phyloP scores from a whole-genome alignment of 176 grass and related monocot genomes.

The Triticum turgidum region DNA sequence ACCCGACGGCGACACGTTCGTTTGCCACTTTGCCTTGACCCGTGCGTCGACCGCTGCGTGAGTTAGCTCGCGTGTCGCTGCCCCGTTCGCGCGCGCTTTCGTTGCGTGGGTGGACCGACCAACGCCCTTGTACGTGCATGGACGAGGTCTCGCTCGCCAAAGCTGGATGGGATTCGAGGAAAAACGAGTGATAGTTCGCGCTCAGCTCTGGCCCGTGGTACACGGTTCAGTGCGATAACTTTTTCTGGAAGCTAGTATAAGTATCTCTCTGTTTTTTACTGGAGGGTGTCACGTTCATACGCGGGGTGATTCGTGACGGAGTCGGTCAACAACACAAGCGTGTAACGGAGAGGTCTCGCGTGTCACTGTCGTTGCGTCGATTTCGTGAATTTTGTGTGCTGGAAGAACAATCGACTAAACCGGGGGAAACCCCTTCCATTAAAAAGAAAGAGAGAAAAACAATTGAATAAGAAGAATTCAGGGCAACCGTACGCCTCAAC shows the following conservation, averaged over 20 bases:
- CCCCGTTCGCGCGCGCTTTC: conserved; percentile 22
- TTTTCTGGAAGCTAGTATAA: not conserved
- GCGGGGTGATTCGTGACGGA: no score
- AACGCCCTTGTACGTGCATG: conserved; percentile 12
- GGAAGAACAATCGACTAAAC: no score
- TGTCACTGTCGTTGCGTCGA: not conserved
- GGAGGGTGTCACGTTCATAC: no score
- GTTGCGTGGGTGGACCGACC: conserved; percentile 32
- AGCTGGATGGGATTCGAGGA: no score
- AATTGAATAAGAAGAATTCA: no score
- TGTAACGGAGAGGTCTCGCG: not conserved
- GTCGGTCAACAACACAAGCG: not conserved
- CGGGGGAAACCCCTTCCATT: no score
- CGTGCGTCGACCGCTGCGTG: not conserved
- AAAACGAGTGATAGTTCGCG: not conserved
- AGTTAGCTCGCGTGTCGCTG: conserved; percentile 16
- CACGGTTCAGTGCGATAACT: not conserved
- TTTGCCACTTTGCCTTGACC: not conserved
- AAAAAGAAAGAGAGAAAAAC: no score
- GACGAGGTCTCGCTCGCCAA: not conserved
- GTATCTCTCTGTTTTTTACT: not conserved
- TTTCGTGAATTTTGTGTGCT: not conserved
- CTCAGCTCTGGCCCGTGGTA: not conserved
- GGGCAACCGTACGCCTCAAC: no score
- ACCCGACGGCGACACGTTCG: not conserved